A percentile compares a stretch with the other conserved stretches of the same genome.
These are phyloP conservation scores for Tolypocladium sp. DNA, from an alignment of 2,329 filamentous ascomycete genomes.

Conservation along the genomic window DNA sequence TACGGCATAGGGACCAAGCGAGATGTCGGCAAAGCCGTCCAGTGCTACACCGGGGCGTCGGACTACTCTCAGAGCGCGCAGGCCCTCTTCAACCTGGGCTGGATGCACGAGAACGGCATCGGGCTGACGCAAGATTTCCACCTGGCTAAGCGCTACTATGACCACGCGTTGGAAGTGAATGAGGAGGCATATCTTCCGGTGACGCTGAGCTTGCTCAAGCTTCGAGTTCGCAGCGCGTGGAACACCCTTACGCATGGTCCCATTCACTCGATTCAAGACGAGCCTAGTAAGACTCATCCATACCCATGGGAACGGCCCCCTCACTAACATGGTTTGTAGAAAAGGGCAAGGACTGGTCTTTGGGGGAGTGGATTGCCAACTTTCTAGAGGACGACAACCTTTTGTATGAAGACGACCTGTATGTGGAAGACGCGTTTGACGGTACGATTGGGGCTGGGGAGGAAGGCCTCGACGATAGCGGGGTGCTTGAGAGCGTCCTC, in stretches of 20 bases:
- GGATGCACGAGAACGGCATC: slow-evolving; percentile 98
- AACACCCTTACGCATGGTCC: slow-evolving; percentile 86
- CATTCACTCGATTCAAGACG: slow-evolving; percentile 85
- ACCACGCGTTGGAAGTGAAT: slow-evolving; percentile 84
- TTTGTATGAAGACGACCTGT: slow-evolving; percentile 53
- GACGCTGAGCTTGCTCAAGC: slow-evolving; percentile 75
- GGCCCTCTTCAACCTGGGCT: slow-evolving; percentile 92
- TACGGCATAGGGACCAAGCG: slow-evolving; percentile 63
- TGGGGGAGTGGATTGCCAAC: slow-evolving; percentile 78
- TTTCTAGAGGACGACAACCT: slow-evolving; percentile 66
- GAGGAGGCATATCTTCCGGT: slow-evolving; percentile 91
- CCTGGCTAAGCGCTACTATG: slow-evolving; percentile 92
- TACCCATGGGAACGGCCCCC: background rate
- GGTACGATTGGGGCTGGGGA: slow-evolving; percentile 48
- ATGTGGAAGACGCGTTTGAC: slow-evolving; percentile 42
- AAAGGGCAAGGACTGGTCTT: slow-evolving; percentile 62
- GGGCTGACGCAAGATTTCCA: slow-evolving; percentile 93
- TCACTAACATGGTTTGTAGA: slow-evolving; percentile 31
- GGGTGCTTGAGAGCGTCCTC: slow-evolving; percentile 73
- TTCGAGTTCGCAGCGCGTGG: slow-evolving; percentile 83
- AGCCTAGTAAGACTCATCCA: slow-evolving; percentile 55
- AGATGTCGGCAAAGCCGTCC: slow-evolving; percentile 78
- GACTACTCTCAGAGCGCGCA: slow-evolving; percentile 90
- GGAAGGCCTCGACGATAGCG: slow-evolving; percentile 64
- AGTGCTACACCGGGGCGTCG: slow-evolving; percentile 86